Conservation (phyloP, 495 filamentous ascomycete species). For the Daldinia bambusicola region DNA sequence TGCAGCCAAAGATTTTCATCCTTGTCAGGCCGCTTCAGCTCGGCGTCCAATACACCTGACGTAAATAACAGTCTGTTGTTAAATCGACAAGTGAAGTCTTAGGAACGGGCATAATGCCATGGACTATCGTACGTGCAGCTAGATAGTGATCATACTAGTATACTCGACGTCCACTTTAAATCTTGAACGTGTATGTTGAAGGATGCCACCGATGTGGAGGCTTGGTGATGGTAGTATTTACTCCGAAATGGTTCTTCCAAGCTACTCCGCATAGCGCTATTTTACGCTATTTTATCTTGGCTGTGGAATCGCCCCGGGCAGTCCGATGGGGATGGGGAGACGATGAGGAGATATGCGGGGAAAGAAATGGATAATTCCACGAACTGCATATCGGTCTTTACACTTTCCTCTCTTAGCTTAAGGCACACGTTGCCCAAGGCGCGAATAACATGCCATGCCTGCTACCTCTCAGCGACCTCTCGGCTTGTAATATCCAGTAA, state of each 20-base stretch:
- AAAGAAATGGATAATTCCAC: not conserved
- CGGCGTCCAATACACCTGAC: slow-evolving; percentile 14
- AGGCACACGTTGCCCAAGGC: no score
- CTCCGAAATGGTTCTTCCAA: slow-evolving; percentile 5
- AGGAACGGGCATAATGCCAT: not conserved
- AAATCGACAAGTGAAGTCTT: not conserved
- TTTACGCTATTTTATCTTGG: not conserved
- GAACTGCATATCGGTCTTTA: not conserved
- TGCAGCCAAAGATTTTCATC: slow-evolving; percentile 25
- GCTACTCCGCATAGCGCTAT: slow-evolving; percentile 31
- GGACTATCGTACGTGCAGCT: no score
- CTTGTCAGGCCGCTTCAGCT: slow-evolving; percentile 17
- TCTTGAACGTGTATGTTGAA: slow-evolving; percentile 3
- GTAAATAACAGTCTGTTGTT: not conserved
- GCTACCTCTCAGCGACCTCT: no score
- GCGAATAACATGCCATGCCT: no score
- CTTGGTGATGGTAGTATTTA: slow-evolving; percentile 16
- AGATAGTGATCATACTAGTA: not conserved
- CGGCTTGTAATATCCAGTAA: slow-evolving; percentile 19
- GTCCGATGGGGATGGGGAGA: slow-evolving; percentile 21
- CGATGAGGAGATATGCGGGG: slow-evolving; percentile 34
- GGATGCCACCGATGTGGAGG: slow-evolving; percentile 6
- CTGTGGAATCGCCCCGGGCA: not conserved
- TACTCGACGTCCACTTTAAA: slow-evolving; percentile 10
- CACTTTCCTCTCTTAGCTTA: no score